A percentile compares a stretch with the other conserved stretches of the same genome.
These are phyloP conservation scores for Hypoxylon sp. DNA, from an alignment of 2,329 filamentous ascomycete species.

Conservation along the genomic window DNA sequence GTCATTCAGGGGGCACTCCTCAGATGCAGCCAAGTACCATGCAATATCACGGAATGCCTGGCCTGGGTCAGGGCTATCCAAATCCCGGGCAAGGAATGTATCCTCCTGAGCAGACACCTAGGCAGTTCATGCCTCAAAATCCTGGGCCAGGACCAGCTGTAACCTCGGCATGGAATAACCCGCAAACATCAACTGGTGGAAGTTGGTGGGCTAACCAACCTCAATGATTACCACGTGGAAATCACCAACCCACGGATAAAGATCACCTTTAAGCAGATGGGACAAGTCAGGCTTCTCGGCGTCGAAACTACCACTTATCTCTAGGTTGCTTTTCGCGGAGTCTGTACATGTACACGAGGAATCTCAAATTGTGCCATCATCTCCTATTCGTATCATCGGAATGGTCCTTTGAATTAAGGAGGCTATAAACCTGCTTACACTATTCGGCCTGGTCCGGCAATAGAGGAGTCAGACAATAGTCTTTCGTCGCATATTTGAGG, in stretches of 20 bases:
- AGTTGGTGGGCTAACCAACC: conserved; percentile 68
- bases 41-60: conserved; percentile 74
- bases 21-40: conserved; percentile 69
- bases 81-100: conserved; percentile 70
- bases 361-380: conserved; percentile 9
- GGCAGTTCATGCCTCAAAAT: conserved; percentile 77
- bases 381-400: conserved; percentile 23
- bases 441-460: conserved; percentile 34
- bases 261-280: not conserved
- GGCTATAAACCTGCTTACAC: conserved; percentile 31
- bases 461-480: conserved; percentile 44
- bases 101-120: conserved; percentile 71
- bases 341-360: conserved; percentile 17
- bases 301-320: conserved; percentile 13
- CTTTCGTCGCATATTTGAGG: conserved; percentile 29
- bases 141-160: conserved; percentile 64
- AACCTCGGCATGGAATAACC: conserved; percentile 68
- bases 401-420: conserved; percentile 34
- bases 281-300: conserved; percentile 6
- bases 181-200: conserved; percentile 72
- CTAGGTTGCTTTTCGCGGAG: conserved; percentile 9
- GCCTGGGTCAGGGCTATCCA: conserved; percentile 70
- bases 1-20: conserved; percentile 66
- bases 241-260: not conserved
- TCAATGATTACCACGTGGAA: conserved; percentile 52